These are phyloP conservation scores for Aurifilum marmelostoma DNA, from an alignment of 2,329 filamentous ascomycete species.

Conservation along the genomic window DNA sequence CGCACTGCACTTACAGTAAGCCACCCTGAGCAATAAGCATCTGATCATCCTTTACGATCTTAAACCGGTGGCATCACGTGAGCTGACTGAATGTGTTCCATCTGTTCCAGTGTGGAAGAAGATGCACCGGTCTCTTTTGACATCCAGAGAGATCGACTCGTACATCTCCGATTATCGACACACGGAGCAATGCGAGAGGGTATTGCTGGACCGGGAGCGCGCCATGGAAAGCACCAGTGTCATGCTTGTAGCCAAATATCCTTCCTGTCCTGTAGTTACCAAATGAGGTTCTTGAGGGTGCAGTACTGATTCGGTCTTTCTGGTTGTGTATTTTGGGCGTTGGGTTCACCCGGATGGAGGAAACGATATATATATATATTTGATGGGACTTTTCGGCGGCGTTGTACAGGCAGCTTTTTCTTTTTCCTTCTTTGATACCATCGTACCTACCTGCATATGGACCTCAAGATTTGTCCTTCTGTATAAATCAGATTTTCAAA, in stretches of 20 bases:
- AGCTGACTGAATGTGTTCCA: not conserved
- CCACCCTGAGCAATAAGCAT: not conserved
- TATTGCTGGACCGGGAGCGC: conserved; percentile 17
- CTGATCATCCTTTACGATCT: no score
- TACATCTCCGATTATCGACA: conserved; percentile 20
- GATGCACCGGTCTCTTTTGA: conserved; percentile 21
- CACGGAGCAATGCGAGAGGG: conserved; percentile 19
- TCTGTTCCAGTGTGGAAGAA: conserved; percentile 16
- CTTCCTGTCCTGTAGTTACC: conserved; percentile 14
- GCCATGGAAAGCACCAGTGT: conserved; percentile 12
- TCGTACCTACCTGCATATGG: not conserved
- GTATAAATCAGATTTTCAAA: not conserved
- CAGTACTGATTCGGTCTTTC: not conserved
- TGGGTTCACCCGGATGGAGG: not conserved
- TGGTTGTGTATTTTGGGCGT: conserved; percentile 3
- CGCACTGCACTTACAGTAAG: conserved; percentile 23
- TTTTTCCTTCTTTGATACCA: not conserved
- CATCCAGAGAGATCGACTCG: conserved; percentile 18
- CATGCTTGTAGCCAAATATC: conserved; percentile 22
- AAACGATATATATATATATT: not conserved
- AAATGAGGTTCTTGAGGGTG: not conserved
- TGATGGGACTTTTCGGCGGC: not conserved
- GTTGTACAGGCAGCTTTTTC: not conserved
- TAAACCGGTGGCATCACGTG: not conserved
- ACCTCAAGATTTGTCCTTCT: not conserved